Evolutionary conservation across 75 land plant genomes (phyloP), one percentile per base, ranked within the genome.

Genomic region (Selaginella moellendorffii): DNA sequence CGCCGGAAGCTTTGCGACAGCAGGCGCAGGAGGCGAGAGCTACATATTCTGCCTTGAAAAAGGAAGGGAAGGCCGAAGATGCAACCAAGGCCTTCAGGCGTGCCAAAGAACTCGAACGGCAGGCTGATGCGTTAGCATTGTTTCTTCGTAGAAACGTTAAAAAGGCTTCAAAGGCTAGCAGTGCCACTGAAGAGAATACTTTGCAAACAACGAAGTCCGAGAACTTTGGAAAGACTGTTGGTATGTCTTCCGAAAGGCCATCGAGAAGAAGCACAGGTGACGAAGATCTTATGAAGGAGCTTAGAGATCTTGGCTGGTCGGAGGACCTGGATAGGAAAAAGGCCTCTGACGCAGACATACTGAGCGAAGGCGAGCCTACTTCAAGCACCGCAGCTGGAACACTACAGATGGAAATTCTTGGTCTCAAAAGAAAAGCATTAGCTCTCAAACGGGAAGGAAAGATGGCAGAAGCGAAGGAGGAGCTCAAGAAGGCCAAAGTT

Each of bases 241-340:
- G n/a, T n/a, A n/a, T n/a, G n/a, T n/a, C n/a, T n/a, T n/a, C 46
- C 46, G 14, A 36, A 36, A 36, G 14, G 46, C 46, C 5, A 36
- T 5, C 46, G 10, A 36, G 46, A 36, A 36, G 14, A 14, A 36
- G 14, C 46, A 36, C 10, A 36, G 46, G 46, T 36, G 5, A 36
- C 46, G 14, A 36, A 36, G 90, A 85, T 54, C 68, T 89, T 30
- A 22, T 77, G 1, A 54, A 71, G 54, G 87, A 79, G 61, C 73
- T 93, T 24, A 93, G 72, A 78, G 96, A 85, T 64, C 70, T 93
- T 27, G 98, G 98, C 22, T 93, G 96, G 96, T 76, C 81, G 60
- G 98, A 89, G 31, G 72, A 62, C 30, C 96, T 85, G 25, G 90
- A 80, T 52, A 78, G 72, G 42, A 83, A 76, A 30, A 64, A 80